Evolutionary conservation across 495 filamentous ascomycete species (phyloP).

Genomic region (Bathelium albidoporum): DNA sequence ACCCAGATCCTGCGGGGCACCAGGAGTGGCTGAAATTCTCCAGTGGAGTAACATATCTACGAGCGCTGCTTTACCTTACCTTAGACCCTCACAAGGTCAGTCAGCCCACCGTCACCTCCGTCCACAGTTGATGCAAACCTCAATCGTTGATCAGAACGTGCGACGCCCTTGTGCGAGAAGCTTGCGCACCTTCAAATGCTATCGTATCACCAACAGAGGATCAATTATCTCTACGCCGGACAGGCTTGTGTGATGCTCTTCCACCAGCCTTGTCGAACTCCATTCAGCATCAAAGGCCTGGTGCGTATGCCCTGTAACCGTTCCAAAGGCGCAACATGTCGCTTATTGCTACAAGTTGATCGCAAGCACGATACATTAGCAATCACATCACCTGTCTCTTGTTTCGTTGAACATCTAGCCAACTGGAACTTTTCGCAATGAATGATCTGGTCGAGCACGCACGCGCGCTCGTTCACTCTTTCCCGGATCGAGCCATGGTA

Average conservation of each 20-base stretch:
- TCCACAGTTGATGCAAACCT: neutral
- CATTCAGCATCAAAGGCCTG: too few relatives aligned
- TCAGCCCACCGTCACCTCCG: neutral
- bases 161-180: neutral
- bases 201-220: neutral
- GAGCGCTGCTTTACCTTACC: neutral
- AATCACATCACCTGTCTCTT: neutral
- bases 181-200: neutral
- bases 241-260: neutral
- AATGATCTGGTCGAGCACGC: neutral
- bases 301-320: neutral
- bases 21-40: neutral
- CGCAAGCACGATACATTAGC: neutral
- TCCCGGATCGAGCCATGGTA: neutral
- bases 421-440: neutral
- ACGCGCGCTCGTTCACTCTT: neutral
- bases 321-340: neutral
- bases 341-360: neutral
- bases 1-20: neutral
- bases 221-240: neutral
- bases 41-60: neutral
- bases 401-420: neutral
- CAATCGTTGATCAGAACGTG: neutral
- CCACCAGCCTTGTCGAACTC: neutral
- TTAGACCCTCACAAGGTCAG: neutral